Evolutionary conservation across 2,329 filamentous ascomycete genomes (phyloP).

Genomic region (Chaetomiaceae sp.): DNA sequence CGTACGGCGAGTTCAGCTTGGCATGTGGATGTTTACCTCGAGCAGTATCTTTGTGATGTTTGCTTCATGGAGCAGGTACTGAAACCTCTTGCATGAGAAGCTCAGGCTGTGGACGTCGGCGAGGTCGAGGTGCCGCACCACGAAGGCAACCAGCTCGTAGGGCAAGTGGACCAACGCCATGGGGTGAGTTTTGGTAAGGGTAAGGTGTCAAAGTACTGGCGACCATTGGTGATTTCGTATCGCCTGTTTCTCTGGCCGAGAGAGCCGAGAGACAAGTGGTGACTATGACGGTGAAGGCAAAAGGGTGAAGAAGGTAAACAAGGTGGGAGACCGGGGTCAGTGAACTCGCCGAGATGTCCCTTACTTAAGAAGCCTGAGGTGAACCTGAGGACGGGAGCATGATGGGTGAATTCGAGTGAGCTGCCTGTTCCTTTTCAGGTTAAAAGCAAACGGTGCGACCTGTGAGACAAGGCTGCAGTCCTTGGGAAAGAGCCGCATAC

Average conservation of each 20-base stretch:
- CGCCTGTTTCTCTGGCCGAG: neutral
- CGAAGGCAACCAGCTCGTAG: slow-evolving; percentile 60
- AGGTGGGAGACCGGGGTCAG: too few relatives aligned
- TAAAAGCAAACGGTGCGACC: too few relatives aligned
- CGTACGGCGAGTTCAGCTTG: neutral
- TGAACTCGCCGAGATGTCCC: too few relatives aligned
- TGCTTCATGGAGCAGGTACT: slow-evolving; percentile 47
- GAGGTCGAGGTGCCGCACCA: slow-evolving; percentile 51
- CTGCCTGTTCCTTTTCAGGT: too few relatives aligned
- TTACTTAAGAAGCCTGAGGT: too few relatives aligned
- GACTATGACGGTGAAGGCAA: too few relatives aligned
- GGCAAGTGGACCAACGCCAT: slow-evolving; percentile 45
- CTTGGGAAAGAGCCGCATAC: too few relatives aligned
- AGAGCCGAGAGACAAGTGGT: too few relatives aligned
- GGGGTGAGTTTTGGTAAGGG: neutral
- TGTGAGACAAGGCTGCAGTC: too few relatives aligned
- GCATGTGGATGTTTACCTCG: slow-evolving; percentile 40
- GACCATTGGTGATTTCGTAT: neutral
- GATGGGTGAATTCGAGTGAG: too few relatives aligned
- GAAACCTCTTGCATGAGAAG: slow-evolving; percentile 48
- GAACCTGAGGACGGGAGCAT: too few relatives aligned
- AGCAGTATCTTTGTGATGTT: slow-evolving; percentile 55
- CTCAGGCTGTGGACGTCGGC: slow-evolving; percentile 56
- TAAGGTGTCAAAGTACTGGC: neutral
- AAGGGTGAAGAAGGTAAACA: too few relatives aligned